Evolutionary conservation across 805 yeast genomes (phyloP).

Genomic region (Ogataea salicorniae): DNA sequence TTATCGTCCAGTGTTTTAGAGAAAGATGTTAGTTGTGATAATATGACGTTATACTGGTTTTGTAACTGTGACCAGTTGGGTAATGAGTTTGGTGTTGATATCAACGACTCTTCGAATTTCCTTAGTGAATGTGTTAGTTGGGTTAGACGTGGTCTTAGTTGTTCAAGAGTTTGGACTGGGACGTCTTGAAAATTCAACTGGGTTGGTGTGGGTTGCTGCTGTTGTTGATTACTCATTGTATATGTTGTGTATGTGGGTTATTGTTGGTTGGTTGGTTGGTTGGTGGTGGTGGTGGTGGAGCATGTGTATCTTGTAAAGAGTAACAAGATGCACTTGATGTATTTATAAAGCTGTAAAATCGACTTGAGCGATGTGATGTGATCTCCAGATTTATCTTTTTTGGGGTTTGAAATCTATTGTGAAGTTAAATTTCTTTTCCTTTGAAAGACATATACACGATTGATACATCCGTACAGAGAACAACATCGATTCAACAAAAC

Average conservation of each 20-base stretch:
- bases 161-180: constrained; percentile 59
- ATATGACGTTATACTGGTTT: constrained; percentile 74
- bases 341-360: too few species aligned
- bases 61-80: constrained; percentile 64
- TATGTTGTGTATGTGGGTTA: constrained; percentile 10
- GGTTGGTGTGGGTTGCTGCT: constrained; percentile 6
- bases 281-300: background rate
- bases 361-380: too few species aligned
- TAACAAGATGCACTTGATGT: too few species aligned
- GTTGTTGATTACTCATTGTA: background rate
- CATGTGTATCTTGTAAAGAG: too few species aligned
- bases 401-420: too few species aligned
- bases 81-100: constrained; percentile 32
- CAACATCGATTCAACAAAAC: background rate
- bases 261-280: background rate
- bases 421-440: too few species aligned
- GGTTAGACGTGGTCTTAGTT: constrained; percentile 55
- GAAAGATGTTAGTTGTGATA: constrained; percentile 80
- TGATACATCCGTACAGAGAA: background rate
- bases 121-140: constrained; percentile 58
- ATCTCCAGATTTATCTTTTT: too few species aligned
- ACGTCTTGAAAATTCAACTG: constrained; percentile 32
- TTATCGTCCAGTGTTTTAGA: constrained; percentile 61
- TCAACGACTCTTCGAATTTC: constrained; percentile 49
- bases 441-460: too few species aligned